These are phyloP conservation scores for Yamadazyma scolyti DNA, from an alignment of 805 yeast genomes.

Conservation along the genomic window DNA sequence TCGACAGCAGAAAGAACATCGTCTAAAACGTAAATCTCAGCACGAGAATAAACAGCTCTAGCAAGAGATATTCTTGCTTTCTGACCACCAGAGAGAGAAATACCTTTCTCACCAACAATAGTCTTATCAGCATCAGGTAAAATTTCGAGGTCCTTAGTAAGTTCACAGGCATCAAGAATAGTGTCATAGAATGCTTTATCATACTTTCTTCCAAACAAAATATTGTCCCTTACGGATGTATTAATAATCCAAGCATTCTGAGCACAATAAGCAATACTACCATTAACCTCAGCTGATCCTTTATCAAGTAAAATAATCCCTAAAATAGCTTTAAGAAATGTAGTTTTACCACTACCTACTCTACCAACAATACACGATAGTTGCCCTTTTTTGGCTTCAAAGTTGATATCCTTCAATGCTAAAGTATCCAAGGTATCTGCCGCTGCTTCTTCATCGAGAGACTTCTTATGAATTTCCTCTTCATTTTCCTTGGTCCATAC, in stretches of 20 bases:
- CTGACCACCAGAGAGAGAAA: constrained; percentile 41
- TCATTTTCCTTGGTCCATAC: constrained; percentile 18
- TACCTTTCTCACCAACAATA: constrained; percentile 43
- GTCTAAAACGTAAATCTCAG: constrained; percentile 37
- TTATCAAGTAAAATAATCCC: constrained; percentile 21
- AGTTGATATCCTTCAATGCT: constrained; percentile 30
- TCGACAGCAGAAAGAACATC: constrained; percentile 43
- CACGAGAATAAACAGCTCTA: constrained; percentile 39
- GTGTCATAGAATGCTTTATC: constrained; percentile 27
- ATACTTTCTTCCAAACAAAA: constrained; percentile 31
- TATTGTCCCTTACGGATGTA: constrained; percentile 37
- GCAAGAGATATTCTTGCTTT: constrained; percentile 41
- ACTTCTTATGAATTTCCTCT: constrained; percentile 5
- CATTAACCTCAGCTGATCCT: constrained; percentile 22
- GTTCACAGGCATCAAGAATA: constrained; percentile 36
- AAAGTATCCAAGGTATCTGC: constrained; percentile 14
- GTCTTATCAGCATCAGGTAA: constrained; percentile 40
- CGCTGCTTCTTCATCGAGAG: constrained; percentile 15
- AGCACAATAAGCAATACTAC: constrained; percentile 37
- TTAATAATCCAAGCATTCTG: constrained; percentile 42
- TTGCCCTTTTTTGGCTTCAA: constrained; percentile 29
- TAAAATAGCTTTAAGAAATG: constrained; percentile 30
- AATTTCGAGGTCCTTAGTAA: constrained; percentile 28
- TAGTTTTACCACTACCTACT: constrained; percentile 40
- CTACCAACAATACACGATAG: constrained; percentile 40